Percentiles rank a stretch among this genome's conserved stretches.
Conservation (phyloP, 2,329 filamentous ascomycete species). For the Ustulina deusta region DNA sequence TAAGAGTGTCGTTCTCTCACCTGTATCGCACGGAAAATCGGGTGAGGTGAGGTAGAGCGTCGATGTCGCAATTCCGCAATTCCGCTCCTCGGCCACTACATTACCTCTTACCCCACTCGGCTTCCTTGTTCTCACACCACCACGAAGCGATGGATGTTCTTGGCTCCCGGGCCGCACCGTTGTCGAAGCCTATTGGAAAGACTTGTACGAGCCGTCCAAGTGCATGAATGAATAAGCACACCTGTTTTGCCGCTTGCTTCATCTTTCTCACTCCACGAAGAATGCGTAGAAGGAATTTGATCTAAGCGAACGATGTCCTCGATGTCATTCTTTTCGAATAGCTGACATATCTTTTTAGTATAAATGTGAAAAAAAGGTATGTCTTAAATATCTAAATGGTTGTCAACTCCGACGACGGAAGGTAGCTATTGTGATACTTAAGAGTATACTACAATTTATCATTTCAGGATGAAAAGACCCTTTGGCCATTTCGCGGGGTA, state of each 20-base stretch:
- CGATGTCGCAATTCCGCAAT: conserved; percentile 39
- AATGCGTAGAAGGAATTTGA: not conserved
- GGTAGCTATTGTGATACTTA: conserved; percentile 13
- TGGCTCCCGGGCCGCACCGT: not conserved
- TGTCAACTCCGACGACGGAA: conserved; percentile 1
- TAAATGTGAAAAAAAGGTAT: not conserved
- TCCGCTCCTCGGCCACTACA: conserved; percentile 37
- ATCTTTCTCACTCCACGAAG: too few species aligned
- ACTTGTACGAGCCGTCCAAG: not conserved
- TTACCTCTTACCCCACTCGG: conserved; percentile 23
- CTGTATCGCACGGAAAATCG: not conserved
- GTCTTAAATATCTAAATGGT: conserved; percentile 3
- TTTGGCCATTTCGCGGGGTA: conserved; percentile 3
- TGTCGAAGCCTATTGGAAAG: conserved; percentile 15
- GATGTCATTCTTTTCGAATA: not conserved
- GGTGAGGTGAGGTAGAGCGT: conserved; percentile 20
- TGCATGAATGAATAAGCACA: conserved; percentile 3
- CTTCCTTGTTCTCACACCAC: not conserved
- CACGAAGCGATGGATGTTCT: not conserved
- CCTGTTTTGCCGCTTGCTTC: not conserved
- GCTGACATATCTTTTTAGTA: not conserved
- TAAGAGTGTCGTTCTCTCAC: not conserved
- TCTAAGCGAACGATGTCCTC: not conserved
- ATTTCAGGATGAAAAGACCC: not conserved
- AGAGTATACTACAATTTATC: conserved; percentile 16